Evolutionary conservation across 306 rosid genomes (phyloP), one percentile per base, ranked within the genome.

Genomic region (Herpetospermum pedunculosum): DNA sequence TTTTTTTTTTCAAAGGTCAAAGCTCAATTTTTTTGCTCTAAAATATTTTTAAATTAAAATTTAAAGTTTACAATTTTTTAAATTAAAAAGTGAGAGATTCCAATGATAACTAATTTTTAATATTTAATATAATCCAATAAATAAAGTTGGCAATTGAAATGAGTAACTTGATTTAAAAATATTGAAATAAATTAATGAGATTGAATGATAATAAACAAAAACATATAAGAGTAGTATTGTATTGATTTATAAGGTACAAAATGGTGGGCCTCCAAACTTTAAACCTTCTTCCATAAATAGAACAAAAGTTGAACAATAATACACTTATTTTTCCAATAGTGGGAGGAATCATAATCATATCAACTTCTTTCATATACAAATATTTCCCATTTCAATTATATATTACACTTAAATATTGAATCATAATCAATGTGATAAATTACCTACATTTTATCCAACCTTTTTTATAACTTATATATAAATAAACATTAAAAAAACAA

Each of bases 181-280:
- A 28, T 15, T 1, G 38, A 26, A 29, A 29, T 26, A 57, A 35
- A 8, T 64, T 37, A 34, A 35, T 63, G 70, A 63, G 29, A 0
- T 62, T 60, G 18, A 29, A 26, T 30, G 11, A 58, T 54, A 11
- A n/a, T n/a, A n/a, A n/a, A n/a, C n/a, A n/a, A 54, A 37, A 64
- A 4, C 0, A 64, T 64, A 11, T 19, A 37, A 60, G 12, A 3
- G 2, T 3, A 16, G 2, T 62, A 34, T 1, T 4, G 23, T 11
- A 64, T 10, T 7, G 19, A 34, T 65, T 64, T 40, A 26, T 23
- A 40, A 37, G 29, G 48, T 8, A 35, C 15, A 37, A n/a, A n/a
- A 64, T 37, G 19, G 73, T 68, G 73, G 73, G 73, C 73, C 73
- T 67, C 35, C 16, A 64, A 38, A 40, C 48, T 43, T 68, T 14